Conservation (phyloP, 2,329 filamentous ascomycete species). For the Nigrospora sphaerica region DNA sequence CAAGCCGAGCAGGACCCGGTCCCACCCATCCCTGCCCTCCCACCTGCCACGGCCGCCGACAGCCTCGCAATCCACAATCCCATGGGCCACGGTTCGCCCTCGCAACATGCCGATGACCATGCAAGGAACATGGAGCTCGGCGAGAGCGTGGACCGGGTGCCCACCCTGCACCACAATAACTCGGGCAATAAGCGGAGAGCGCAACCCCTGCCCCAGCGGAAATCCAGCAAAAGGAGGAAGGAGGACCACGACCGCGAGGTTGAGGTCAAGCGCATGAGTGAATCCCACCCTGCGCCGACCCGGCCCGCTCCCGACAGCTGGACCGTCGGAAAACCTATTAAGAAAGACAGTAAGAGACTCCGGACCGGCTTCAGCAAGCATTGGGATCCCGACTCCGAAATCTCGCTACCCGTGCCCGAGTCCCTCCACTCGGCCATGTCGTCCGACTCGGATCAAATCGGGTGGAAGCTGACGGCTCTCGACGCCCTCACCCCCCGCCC, state of each 20-base stretch:
- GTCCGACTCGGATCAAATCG: conserved; percentile 63
- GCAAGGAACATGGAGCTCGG: conserved; percentile 5
- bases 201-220: conserved; percentile 57
- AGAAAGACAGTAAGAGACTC: conserved; percentile 59
- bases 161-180: conserved; percentile 47
- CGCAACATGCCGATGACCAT: conserved; percentile 9
- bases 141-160: conserved; percentile 29
- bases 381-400: conserved; percentile 59
- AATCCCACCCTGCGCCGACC: conserved; percentile 48
- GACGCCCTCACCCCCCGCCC: conserved; percentile 81
- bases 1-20: conserved; percentile 16
- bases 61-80: not conserved
- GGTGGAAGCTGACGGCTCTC: conserved; percentile 74
- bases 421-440: conserved; percentile 75
- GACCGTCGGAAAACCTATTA: conserved; percentile 51
- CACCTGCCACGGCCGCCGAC: conserved; percentile 6
- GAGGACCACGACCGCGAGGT: conserved; percentile 74
- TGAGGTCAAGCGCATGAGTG: conserved; percentile 80
- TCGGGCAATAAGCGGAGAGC: conserved; percentile 51
- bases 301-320: conserved; percentile 54
- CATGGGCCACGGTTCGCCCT: conserved; percentile 5
- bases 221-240: conserved; percentile 70
- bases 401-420: conserved; percentile 66
- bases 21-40: conserved; percentile 14
- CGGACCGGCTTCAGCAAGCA: conserved; percentile 46